phyloP scores from a whole-genome alignment of 2,329 filamentous ascomycete species.

The Nakataea oryzae region DNA sequence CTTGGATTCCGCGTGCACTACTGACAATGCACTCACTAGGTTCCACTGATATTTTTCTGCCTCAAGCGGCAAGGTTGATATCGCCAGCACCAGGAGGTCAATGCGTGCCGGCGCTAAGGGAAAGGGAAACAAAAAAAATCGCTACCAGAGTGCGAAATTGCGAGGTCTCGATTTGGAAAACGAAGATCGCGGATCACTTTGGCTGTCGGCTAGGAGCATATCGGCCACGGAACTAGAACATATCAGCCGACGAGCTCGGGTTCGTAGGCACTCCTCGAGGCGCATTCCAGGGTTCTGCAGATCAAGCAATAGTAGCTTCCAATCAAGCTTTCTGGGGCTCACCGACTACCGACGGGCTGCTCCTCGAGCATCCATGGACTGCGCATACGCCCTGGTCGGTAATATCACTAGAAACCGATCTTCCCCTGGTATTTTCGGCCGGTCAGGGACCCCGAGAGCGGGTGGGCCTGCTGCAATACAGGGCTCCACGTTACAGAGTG shows the following conservation, averaged over 20 bases:
- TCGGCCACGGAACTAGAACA: not conserved
- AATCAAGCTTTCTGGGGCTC: not conserved
- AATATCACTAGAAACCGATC: not conserved
- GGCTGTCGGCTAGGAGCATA: no score
- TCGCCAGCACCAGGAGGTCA: not conserved
- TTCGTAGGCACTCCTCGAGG: no score
- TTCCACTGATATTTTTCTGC: not conserved
- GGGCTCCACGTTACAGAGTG: not conserved
- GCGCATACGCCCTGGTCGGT: no score
- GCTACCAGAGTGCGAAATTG: not conserved
- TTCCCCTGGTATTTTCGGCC: not conserved
- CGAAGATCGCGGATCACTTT: not conserved
- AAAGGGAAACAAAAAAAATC: no score
- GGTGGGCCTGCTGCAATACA: not conserved
- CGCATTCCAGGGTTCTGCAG: not conserved
- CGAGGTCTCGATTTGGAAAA: not conserved
- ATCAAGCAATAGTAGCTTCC: not conserved
- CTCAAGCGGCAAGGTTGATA: not conserved
- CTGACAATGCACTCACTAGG: no score
- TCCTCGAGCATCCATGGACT: no score
- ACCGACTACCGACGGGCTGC: not conserved
- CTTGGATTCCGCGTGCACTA: no score
- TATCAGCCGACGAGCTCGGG: not conserved
- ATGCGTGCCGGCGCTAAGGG: not conserved
- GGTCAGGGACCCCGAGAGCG: not conserved